Evolutionary conservation across 179 eudicot species (phyloP).

Genomic region (Sideroxylon spinosum): DNA sequence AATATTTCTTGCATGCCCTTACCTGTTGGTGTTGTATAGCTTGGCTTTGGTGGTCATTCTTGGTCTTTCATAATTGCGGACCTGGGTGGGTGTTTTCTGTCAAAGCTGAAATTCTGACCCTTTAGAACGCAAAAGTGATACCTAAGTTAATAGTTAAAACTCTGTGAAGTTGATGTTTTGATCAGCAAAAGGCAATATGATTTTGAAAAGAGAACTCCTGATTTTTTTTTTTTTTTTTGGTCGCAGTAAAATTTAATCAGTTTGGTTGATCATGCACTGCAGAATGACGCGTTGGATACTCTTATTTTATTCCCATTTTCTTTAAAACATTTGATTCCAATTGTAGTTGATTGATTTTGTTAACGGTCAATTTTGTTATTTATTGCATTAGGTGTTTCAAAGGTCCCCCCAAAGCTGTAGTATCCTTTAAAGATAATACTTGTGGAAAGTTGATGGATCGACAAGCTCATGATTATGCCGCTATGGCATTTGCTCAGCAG

Average conservation of each 20-base stretch:
- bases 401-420: background rate
- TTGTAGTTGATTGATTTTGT: background rate
- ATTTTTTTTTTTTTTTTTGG: too few species aligned
- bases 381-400: conserved; percentile 2
- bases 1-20: too few species aligned
- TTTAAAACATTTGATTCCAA: background rate
- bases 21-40: too few species aligned
- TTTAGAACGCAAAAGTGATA: background rate
- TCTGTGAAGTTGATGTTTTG: background rate
- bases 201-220: background rate
- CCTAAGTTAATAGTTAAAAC: background rate
- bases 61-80: background rate
- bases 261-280: too few species aligned
- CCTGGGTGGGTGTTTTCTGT: background rate
- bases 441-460: conserved; percentile 54
- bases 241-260: background rate
- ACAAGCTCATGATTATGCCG: conserved; percentile 72
- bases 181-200: background rate
- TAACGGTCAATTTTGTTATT: background rate
- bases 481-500: conserved; percentile 70
- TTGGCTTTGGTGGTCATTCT: background rate
- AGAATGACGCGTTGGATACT: too few species aligned
- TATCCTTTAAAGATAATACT: background rate
- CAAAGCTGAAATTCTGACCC: background rate
- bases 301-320: background rate